Percentiles rank a stretch among this genome's conserved stretches.
Conservation (phyloP, 345 rosid genomes). For the Ricinus communis region DNA sequence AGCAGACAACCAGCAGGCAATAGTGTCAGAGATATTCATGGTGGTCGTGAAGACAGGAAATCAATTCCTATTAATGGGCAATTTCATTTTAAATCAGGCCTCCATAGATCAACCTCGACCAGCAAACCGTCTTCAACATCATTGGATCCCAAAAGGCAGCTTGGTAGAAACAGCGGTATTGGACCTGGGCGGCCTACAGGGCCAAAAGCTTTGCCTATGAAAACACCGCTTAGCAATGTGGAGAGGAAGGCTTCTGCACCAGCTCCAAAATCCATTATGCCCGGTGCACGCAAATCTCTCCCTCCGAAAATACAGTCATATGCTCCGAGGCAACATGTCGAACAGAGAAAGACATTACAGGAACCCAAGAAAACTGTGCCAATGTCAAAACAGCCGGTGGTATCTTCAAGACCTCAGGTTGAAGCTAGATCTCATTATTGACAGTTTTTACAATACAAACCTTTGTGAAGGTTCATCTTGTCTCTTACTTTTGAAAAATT, state of each 20-base stretch:
- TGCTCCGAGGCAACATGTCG: conserved; percentile 46
- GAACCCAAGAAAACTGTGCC: conserved; percentile 42
- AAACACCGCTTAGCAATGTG: conserved; percentile 26
- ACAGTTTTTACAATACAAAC: not conserved
- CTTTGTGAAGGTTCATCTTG: not conserved
- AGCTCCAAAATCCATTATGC: conserved; percentile 33
- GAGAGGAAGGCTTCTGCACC: conserved; percentile 44
- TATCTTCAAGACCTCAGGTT: conserved; percentile 54
- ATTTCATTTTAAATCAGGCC: conserved; percentile 35
- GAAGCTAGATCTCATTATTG: not conserved
- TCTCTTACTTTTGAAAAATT: conserved; percentile 12
- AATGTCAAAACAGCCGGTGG: conserved; percentile 41
- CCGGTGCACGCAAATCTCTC: conserved; percentile 39
- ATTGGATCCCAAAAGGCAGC: conserved; percentile 51
- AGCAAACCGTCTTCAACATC: conserved; percentile 28
- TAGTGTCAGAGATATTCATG: conserved; percentile 45
- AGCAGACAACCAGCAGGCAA: conserved; percentile 46
- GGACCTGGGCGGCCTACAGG: conserved; percentile 44
- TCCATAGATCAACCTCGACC: conserved; percentile 42
- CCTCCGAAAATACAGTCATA: conserved; percentile 48
- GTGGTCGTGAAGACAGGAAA: conserved; percentile 51
- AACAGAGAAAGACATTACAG: conserved; percentile 46
- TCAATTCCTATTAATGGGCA: conserved; percentile 39
- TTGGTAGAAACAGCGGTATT: conserved; percentile 24
- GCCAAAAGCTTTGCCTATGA: conserved; percentile 44